These are phyloP conservation scores for Alternaria brassicae DNA, from an alignment of 2,329 filamentous ascomycete genomes.

Conservation along the genomic window DNA sequence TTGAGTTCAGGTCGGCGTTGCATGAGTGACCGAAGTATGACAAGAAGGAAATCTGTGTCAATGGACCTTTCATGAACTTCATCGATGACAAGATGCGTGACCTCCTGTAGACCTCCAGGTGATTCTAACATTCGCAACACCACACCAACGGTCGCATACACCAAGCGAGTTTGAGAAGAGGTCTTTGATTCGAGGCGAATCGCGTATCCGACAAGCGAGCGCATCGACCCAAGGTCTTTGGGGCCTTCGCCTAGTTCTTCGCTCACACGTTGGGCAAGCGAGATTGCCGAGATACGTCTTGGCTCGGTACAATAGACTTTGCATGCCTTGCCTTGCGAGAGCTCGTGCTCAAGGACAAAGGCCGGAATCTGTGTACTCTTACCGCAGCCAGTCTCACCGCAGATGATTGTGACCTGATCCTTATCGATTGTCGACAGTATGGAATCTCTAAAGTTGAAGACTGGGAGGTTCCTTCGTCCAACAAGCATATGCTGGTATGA, in stretches of 20 bases:
- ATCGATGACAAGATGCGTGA: conserved; percentile 95
- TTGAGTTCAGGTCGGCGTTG: conserved; percentile 80
- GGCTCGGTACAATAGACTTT: conserved; percentile 97
- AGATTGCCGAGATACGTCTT: conserved; percentile 93
- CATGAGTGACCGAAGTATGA: conserved; percentile 86
- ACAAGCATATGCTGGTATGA: conserved; percentile 80
- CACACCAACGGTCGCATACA: conserved; percentile 89
- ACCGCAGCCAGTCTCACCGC: conserved; percentile 94
- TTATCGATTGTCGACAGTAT: conserved; percentile 79
- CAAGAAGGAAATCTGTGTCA: conserved; percentile 93
- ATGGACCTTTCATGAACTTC: conserved; percentile 93
- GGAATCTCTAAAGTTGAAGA: conserved; percentile 82
- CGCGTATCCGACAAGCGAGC: conserved; percentile 91
- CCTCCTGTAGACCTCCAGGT: conserved; percentile 82
- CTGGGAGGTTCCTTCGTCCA: conserved; percentile 81
- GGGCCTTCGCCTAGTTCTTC: conserved; percentile 90
- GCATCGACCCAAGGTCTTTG: conserved; percentile 78
- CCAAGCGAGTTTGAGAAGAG: conserved; percentile 78
- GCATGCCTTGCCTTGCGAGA: conserved; percentile 79
- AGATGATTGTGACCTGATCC: conserved; percentile 89
- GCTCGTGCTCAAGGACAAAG: conserved; percentile 88
- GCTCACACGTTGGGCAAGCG: conserved; percentile 88
- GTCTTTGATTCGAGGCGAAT: conserved; percentile 92
- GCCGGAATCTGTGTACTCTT: conserved; percentile 98
- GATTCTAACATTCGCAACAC: conserved; percentile 98